Evolutionary conservation across 2,329 filamentous ascomycete genomes (phyloP).

Genomic region (Pseudofabraea citricarpa): DNA sequence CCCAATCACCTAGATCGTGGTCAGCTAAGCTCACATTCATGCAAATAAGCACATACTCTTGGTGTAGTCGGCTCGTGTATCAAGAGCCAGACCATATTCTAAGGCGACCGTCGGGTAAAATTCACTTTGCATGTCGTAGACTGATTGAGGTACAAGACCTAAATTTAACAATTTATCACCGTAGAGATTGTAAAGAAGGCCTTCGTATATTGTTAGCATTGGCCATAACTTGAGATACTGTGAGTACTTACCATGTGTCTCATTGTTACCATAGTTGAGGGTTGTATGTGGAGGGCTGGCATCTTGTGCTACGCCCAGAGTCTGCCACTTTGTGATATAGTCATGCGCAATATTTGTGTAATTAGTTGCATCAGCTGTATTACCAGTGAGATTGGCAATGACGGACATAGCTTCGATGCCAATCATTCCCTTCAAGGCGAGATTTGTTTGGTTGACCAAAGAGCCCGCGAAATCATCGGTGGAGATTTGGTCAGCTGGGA

Average conservation of each 20-base stretch:
- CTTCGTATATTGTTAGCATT: neutral
- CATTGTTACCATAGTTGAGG: conserved; percentile 66
- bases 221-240: neutral
- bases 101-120: conserved; percentile 72
- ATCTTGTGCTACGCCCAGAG: conserved; percentile 63
- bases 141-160: conserved; percentile 65
- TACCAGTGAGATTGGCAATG: conserved; percentile 57
- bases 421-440: conserved; percentile 80
- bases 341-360: conserved; percentile 59
- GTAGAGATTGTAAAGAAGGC: conserved; percentile 75
- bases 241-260: conserved; percentile 32
- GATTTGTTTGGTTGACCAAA: conserved; percentile 73
- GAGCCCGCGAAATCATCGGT: conserved; percentile 83
- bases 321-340: conserved; percentile 71
- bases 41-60: conserved; percentile 55
- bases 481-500: conserved; percentile 71
- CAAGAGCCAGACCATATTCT: conserved; percentile 76
- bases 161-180: conserved; percentile 74
- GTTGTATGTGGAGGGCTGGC: conserved; percentile 62
- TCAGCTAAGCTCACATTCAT: too few relatives aligned
- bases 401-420: conserved; percentile 77
- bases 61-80: conserved; percentile 75
- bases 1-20: conserved; percentile 61
- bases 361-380: conserved; percentile 49
- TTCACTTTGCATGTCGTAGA: conserved; percentile 72